These are phyloP conservation scores for Chernovozyma aurita DNA, from an alignment of 1,139 yeast genomes.

Conservation along the genomic window DNA sequence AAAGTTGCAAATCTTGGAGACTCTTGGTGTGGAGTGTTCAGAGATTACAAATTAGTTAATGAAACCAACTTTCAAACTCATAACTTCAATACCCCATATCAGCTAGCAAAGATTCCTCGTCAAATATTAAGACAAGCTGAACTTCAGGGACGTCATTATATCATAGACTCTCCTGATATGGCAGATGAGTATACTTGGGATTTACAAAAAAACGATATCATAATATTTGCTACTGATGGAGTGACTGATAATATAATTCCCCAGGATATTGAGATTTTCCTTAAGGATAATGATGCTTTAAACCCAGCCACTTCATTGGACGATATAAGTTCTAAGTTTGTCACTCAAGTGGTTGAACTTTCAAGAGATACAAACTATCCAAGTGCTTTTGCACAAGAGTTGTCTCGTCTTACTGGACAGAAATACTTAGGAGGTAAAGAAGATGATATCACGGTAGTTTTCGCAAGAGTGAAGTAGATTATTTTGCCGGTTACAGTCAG, in stretches of 20 bases:
- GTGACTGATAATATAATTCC: conserved; percentile 80
- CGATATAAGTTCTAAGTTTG: conserved; percentile 54
- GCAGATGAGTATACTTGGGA: conserved; percentile 49
- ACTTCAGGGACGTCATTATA: conserved; percentile 53
- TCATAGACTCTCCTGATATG: conserved; percentile 51
- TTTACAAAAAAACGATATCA: conserved; percentile 63
- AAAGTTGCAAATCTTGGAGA: conserved; percentile 85
- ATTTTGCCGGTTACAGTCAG: no score
- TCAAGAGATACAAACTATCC: conserved; percentile 73
- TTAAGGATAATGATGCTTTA: conserved; percentile 36
- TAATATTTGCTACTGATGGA: conserved; percentile 90
- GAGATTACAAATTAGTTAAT: conserved; percentile 56
- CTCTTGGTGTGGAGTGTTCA: conserved; percentile 87
- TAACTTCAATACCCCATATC: conserved; percentile 88
- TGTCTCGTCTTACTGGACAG: conserved; percentile 64
- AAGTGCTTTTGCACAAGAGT: conserved; percentile 83
- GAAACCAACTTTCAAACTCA: conserved; percentile 81
- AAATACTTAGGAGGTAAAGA: conserved; percentile 87
- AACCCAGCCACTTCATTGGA: conserved; percentile 16
- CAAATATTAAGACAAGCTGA: conserved; percentile 54
- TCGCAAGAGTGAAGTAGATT: conserved; percentile 48
- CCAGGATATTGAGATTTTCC: conserved; percentile 63
- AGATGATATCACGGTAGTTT: conserved; percentile 84
- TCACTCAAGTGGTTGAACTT: conserved; percentile 60
- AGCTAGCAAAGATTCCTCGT: conserved; percentile 78